These are phyloP conservation scores for Akanthomyces uredinophilus DNA, from an alignment of 2,329 filamentous ascomycete genomes.

Conservation along the genomic window DNA sequence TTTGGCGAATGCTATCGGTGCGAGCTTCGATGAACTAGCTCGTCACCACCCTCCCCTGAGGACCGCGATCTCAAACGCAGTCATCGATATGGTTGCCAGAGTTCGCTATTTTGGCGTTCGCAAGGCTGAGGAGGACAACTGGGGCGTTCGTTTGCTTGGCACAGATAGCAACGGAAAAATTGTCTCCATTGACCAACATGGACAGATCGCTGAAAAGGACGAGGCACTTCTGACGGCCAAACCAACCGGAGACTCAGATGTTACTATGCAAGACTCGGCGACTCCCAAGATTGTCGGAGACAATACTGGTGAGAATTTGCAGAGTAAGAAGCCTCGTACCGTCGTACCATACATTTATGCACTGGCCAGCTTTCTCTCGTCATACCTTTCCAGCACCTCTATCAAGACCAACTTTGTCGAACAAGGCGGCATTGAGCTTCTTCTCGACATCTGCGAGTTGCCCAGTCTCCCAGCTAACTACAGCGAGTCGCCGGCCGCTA, in stretches of 20 bases:
- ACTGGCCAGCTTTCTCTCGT: constrained; percentile 66
- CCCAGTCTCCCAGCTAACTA: constrained; percentile 66
- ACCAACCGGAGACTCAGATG: constrained; percentile 42
- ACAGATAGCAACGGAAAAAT: constrained; percentile 53
- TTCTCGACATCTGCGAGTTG: constrained; percentile 78
- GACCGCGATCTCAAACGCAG: constrained; percentile 72
- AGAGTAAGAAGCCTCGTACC: constrained; percentile 24
- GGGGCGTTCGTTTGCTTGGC: constrained; percentile 74
- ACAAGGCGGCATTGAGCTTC: constrained; percentile 72
- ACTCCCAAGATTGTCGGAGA: background rate
- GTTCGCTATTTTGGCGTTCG: constrained; percentile 68
- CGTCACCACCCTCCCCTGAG: constrained; percentile 87
- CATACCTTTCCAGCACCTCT: constrained; percentile 69
- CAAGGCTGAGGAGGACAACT: constrained; percentile 62
- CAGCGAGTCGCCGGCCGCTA: constrained; percentile 59
- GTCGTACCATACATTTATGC: constrained; percentile 70
- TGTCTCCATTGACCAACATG: constrained; percentile 48
- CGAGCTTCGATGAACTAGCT: constrained; percentile 87
- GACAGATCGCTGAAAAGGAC: constrained; percentile 26
- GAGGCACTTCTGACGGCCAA: constrained; percentile 35
- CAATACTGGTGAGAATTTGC: constrained; percentile 16
- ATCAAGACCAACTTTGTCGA: constrained; percentile 72
- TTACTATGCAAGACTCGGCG: constrained; percentile 60
- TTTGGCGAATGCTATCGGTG: constrained; percentile 69
- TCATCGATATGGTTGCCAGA: constrained; percentile 81